Base-by-base conservation (phyloP, 306 rosid species). In the Sicyos edulis region DNA sequence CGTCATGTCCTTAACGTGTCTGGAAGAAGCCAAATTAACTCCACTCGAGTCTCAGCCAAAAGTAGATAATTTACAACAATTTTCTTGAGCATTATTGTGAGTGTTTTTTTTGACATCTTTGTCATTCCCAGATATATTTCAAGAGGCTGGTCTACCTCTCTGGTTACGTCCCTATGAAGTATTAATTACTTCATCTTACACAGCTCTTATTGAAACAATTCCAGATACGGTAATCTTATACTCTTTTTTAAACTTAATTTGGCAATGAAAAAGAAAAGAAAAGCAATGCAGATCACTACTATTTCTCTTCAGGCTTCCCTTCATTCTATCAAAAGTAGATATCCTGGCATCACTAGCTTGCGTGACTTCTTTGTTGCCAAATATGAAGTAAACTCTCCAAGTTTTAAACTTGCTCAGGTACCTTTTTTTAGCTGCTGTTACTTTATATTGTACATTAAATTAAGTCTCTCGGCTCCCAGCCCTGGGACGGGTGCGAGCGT, bases 331-430 rank as follows among this genome's bases (percentile, higher is more conserved):
- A 95, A 87, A 88, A 87, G 97, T 83, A 86, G 99, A 88, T 80
- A 85, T 87, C 92, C 96, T 53, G 72, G 79, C 85, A 83, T 91
- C 73, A 79, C 80, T 19, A 91, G 95, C 77, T 85, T 95, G 83
- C 96, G 95, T 10, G 95, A 91, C 78, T 95, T 95, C 85, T 93
- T 90, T 82, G 76, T 79, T 81, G 92, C 96, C 70, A 95, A 95
- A 87, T 89, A 91, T 82, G 73, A 86, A 84, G 96, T 91, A 85
- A 85, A 86, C 77, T 95, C 99, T 70, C 90, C 97, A 9, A 89
- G 92, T 85, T 95, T 95, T 86, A 95, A 91, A 88, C 97, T 89
- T 82, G 99, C 97, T 37, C 99, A 95, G 99, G 99, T 95, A 87
- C 78, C 79, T 53, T 74, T 21, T 57, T 57, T 24, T 6, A 71